Evolutionary conservation across 1,284 basidiomycete species (phyloP).

Genomic region (Kwoniella shivajii): DNA sequence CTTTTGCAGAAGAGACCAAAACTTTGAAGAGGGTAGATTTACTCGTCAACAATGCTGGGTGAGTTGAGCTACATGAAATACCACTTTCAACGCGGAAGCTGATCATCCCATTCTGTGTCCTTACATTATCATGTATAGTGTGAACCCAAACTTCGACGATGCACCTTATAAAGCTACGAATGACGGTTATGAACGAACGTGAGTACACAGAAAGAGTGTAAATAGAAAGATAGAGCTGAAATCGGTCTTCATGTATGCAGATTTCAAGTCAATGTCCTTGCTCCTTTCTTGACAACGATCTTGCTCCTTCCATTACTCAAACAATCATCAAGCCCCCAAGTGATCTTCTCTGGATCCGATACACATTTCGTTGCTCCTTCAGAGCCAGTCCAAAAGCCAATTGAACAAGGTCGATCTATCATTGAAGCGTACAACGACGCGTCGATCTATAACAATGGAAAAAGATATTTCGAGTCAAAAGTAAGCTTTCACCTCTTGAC

Average conservation of each 20-base stretch:
- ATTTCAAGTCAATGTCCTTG: slow-evolving; percentile 26
- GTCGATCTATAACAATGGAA: slow-evolving; percentile 1
- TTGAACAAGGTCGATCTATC: slow-evolving; percentile 4
- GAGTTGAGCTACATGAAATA: neutral
- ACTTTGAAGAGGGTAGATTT: slow-evolving; percentile 15
- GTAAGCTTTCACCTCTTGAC: slow-evolving; percentile 16
- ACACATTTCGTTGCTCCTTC: slow-evolving; percentile 11
- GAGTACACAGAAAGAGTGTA: too few relatives aligned
- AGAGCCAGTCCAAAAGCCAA: neutral
- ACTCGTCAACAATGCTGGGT: slow-evolving; percentile 25
- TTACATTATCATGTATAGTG: slow-evolving; percentile 1
- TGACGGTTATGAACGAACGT: slow-evolving; percentile 22
- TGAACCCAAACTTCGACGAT: slow-evolving; percentile 10
- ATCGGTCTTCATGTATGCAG: too few relatives aligned
- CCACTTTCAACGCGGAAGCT: neutral
- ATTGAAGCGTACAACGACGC: slow-evolving; percentile 13
- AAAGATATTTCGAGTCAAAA: slow-evolving; percentile 27
- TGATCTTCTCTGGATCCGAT: slow-evolving; percentile 22
- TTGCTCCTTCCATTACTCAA: slow-evolving; percentile 21
- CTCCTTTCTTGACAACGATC: slow-evolving; percentile 25
- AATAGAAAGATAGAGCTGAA: neutral
- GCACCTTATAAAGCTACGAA: slow-evolving; percentile 5
- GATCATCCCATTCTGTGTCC: neutral
- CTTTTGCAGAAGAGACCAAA: slow-evolving; percentile 3
- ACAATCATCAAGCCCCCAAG: slow-evolving; percentile 3